Conservation (phyloP, 306 rosid genomes). For the Pachyrhizus erosus region DNA sequence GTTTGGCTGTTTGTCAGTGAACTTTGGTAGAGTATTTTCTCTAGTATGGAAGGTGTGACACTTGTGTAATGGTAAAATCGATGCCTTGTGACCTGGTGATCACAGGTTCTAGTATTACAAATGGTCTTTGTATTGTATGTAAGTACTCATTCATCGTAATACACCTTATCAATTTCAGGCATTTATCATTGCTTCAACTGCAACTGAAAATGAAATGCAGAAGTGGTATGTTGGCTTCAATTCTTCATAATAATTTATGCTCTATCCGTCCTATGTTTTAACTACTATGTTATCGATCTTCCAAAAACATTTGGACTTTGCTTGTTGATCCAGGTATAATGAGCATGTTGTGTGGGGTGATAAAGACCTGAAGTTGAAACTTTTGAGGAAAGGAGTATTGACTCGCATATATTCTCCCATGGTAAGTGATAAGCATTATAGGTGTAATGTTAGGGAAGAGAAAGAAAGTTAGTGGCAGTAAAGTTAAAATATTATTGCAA, state of each 20-base stretch:
- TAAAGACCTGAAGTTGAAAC: constrained; percentile 76
- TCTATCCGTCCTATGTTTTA: not conserved
- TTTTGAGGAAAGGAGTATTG: constrained; percentile 89
- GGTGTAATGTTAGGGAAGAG: not conserved
- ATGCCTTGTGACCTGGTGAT: constrained; percentile 8
- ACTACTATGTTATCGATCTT: constrained; percentile 15
- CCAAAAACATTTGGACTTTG: constrained; percentile 25
- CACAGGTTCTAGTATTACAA: not conserved
- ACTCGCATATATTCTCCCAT: constrained; percentile 88
- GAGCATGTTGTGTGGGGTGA: constrained; percentile 97
- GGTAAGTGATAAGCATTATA: constrained; percentile 55
- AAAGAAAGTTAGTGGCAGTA: not conserved
- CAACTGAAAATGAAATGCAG: constrained; percentile 82
- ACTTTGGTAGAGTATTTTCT: constrained; percentile 9
- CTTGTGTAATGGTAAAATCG: not conserved
- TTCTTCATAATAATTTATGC: constrained; percentile 11
- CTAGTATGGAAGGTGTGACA: not conserved
- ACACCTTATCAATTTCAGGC: constrained; percentile 68
- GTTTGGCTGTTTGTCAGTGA: not conserved
- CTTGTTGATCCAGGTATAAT: constrained; percentile 67
- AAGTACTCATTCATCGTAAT: constrained; percentile 39
- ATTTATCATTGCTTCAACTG: constrained; percentile 95
- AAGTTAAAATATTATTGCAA: constrained; percentile 4
- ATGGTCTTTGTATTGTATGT: not conserved
- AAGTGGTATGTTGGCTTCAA: constrained; percentile 66